These are phyloP conservation scores for Lasiosphaeria ovina DNA, from an alignment of 495 filamentous ascomycete genomes.

Conservation along the genomic window DNA sequence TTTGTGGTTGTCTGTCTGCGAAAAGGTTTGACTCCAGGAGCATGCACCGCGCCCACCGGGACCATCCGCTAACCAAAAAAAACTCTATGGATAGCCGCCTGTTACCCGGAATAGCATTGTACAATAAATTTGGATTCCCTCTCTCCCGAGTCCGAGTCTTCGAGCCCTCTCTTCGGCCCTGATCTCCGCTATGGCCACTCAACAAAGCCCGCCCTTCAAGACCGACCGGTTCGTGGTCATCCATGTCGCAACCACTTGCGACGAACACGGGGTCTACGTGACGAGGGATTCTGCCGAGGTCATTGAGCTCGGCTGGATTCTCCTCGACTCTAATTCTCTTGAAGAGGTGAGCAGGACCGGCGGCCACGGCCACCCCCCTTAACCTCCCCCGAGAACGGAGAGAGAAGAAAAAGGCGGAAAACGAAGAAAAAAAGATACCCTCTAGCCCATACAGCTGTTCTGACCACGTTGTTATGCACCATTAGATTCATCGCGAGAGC, in stretches of 20 bases:
- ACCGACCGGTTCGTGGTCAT: slow-evolving; percentile 96
- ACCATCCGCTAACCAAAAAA: too few species aligned
- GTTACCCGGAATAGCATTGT: background rate
- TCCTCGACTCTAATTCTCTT: slow-evolving; percentile 84
- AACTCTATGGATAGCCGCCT: too few species aligned
- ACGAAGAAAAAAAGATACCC: slow-evolving; percentile 5
- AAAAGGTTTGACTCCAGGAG: too few species aligned
- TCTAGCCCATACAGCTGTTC: background rate
- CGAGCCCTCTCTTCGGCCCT: slow-evolving; percentile 12
- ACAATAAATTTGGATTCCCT: background rate
- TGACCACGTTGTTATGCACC: slow-evolving; percentile 16
- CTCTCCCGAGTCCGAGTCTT: slow-evolving; percentile 13
- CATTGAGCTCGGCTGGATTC: slow-evolving; percentile 97
- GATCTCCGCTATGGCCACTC: slow-evolving; percentile 40
- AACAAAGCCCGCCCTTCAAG: slow-evolving; percentile 52
- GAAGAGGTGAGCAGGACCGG: slow-evolving; percentile 68
- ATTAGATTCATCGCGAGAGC: slow-evolving; percentile 85
- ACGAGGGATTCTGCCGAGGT: slow-evolving; percentile 99
- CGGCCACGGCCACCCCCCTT: background rate
- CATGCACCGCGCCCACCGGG: too few species aligned
- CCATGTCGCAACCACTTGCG: slow-evolving; percentile 97
- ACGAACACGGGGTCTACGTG: slow-evolving; percentile 98
- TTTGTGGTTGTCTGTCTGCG: too few species aligned
- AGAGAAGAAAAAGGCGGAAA: background rate
- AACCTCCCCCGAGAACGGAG: slow-evolving; percentile 2